Percentiles rank a stretch among this genome's conserved stretches.
Evolutionary conservation across 352 stramenopile species (phyloP).

Genomic region (Phytophthora cryptogea): DNA sequence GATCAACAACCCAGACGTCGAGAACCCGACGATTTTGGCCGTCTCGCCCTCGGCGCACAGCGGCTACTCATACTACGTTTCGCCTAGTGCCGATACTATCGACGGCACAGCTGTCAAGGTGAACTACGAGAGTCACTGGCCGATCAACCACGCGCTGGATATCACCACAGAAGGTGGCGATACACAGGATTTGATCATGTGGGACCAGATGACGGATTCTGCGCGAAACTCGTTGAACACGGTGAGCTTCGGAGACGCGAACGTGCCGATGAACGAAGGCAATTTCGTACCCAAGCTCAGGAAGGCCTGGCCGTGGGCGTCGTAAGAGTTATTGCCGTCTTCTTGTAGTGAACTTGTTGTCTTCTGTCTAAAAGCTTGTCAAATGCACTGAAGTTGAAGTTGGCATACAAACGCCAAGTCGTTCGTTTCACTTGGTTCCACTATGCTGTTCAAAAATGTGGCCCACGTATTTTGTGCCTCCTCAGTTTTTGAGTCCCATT

Average conservation of each 20-base stretch:
- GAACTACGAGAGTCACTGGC: conserved; percentile 6
- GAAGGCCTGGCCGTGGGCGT: conserved; percentile 1
- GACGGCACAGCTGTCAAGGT: conserved; percentile 3
- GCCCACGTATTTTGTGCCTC: neutral
- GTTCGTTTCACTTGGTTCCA: neutral
- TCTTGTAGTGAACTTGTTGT: neutral
- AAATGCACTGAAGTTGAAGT: neutral
- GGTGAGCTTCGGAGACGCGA: conserved; percentile 5
- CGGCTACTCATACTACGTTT: conserved; percentile 16
- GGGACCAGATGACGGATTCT: conserved; percentile 2
- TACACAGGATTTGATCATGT: conserved; percentile 3
- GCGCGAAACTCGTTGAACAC: neutral
- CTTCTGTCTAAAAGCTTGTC: neutral
- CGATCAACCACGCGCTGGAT: conserved; percentile 1
- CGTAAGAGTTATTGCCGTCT: neutral
- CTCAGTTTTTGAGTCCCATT: conserved; percentile 5
- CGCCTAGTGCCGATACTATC: conserved; percentile 1
- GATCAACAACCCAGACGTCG: conserved; percentile 29
- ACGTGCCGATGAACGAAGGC: conserved; percentile 9
- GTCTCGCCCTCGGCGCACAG: conserved; percentile 19
- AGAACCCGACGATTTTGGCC: conserved; percentile 21
- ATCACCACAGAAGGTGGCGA: conserved; percentile 1
- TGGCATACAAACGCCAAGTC: neutral
- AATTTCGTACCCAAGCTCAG: conserved; percentile 4
- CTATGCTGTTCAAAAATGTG: neutral